These are phyloP conservation scores for Echium plantagineum DNA, from an alignment of 257 asterid species.

Conservation along the genomic window DNA sequence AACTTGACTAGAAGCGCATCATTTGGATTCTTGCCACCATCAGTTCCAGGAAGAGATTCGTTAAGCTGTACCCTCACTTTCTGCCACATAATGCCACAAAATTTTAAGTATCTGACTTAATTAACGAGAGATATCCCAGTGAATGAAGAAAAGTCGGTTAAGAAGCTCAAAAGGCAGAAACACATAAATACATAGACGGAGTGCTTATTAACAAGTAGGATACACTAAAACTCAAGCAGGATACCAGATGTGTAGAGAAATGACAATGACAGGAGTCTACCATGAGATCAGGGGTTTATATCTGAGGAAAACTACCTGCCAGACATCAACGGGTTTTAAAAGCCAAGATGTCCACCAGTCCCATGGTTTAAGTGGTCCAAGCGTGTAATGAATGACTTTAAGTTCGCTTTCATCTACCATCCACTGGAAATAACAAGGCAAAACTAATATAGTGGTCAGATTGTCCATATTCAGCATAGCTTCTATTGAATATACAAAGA, in stretches of 20 bases:
- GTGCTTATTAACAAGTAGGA: background rate
- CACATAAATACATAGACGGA: background rate
- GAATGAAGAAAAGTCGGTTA: no score
- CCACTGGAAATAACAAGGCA: conserved; percentile 55
- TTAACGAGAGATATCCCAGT: no score
- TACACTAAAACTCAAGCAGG: background rate
- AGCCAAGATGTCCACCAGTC: conserved; percentile 99
- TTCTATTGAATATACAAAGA: no score
- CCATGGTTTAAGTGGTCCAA: conserved; percentile 99
- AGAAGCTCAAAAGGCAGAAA: no score
- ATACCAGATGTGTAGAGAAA: no score
- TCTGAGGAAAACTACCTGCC: conserved; percentile 57
- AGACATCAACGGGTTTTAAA: conserved; percentile 89
- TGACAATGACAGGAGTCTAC: no score
- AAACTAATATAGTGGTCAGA: conserved; percentile 1
- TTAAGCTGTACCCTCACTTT: conserved; percentile 57
- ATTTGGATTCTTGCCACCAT: conserved; percentile 75
- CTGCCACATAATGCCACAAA: conserved; percentile 34
- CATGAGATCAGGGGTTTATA: background rate
- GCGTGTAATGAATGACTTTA: conserved; percentile 87
- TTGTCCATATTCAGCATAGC: no score
- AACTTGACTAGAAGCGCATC: conserved; percentile 54
- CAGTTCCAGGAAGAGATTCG: conserved; percentile 88
- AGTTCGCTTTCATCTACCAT: conserved; percentile 93
- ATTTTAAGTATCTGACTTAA: conserved; percentile 1